phyloP scores from a whole-genome alignment of 1,139 yeast species.

The Yamadazyma membranifaciens region DNA sequence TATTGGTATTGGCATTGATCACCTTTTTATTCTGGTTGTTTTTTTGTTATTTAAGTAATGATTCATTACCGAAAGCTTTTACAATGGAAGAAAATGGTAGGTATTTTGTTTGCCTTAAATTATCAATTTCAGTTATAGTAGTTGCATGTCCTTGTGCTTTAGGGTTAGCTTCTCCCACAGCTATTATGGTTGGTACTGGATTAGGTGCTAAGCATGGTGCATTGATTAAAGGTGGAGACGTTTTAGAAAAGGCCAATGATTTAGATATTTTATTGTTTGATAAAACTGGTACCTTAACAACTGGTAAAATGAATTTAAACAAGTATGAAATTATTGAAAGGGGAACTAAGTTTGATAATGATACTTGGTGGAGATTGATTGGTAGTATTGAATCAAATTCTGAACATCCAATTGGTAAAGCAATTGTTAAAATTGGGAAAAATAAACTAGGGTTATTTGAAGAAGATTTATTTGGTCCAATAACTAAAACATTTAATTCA shows the following conservation, averaged over 20 bases:
- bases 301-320: slow-evolving; percentile 70
- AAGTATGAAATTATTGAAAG: slow-evolving; percentile 7
- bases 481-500: slow-evolving; percentile 44
- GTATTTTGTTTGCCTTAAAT: slow-evolving; percentile 66
- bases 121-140: slow-evolving; percentile 91
- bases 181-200: slow-evolving; percentile 98
- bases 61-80: slow-evolving; percentile 56
- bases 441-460: slow-evolving; percentile 29
- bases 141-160: slow-evolving; percentile 98
- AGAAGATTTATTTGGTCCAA: slow-evolving; percentile 31
- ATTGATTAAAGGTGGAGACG: slow-evolving; percentile 89
- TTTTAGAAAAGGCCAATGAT: slow-evolving; percentile 70
- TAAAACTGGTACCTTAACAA: slow-evolving; percentile 93
- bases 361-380: slow-evolving; percentile 57
- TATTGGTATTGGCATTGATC: slow-evolving; percentile 55
- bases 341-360: slow-evolving; percentile 9
- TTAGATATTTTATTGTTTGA: slow-evolving; percentile 78
- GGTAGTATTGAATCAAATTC: slow-evolving; percentile 66
- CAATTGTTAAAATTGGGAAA: slow-evolving; percentile 46
- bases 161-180: slow-evolving; percentile 97
- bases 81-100: slow-evolving; percentile 52
- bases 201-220: slow-evolving; percentile 91
- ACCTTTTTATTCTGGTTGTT: slow-evolving; percentile 73
- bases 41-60: slow-evolving; percentile 32
- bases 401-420: slow-evolving; percentile 87